Conservation (phyloP, 257 asterid species). For the Solanum etuberosum region DNA sequence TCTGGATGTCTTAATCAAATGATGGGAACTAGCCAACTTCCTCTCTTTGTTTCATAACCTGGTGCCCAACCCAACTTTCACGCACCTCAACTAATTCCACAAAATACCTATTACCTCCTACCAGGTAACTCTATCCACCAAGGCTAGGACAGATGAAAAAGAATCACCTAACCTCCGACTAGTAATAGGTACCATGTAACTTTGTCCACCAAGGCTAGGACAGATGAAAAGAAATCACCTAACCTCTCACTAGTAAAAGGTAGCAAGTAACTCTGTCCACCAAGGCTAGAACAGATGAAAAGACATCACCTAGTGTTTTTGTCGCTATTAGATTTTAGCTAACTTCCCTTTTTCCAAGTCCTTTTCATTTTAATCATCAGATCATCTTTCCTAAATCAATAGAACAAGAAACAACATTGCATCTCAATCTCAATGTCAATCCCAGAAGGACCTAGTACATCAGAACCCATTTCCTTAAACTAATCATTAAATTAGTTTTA, state of each 20-base stretch:
- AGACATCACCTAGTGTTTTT: background rate
- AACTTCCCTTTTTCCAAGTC: background rate
- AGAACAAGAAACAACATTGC: background rate
- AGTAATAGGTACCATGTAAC: no score
- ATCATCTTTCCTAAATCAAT: background rate
- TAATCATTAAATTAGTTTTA: background rate
- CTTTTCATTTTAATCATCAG: background rate
- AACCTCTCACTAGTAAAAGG: background rate
- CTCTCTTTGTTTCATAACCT: background rate
- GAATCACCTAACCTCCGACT: no score
- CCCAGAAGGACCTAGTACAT: background rate
- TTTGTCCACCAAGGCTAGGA: no score
- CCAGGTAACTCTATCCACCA: background rate
- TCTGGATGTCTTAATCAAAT: background rate
- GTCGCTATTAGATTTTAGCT: background rate
- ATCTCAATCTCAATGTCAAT: background rate
- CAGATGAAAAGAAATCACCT: no score
- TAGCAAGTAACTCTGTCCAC: background rate
- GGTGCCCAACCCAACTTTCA: background rate
- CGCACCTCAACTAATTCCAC: background rate
- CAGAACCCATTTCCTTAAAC: background rate
- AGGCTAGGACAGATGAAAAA: no score
- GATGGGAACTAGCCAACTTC: background rate
- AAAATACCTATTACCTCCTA: background rate
- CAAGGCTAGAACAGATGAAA: background rate